Percentiles rank a stretch among this genome's conserved stretches.
These are phyloP conservation scores for Rhizopogon vesiculosus DNA, from an alignment of 768 basidiomycete genomes.

Conservation along the genomic window DNA sequence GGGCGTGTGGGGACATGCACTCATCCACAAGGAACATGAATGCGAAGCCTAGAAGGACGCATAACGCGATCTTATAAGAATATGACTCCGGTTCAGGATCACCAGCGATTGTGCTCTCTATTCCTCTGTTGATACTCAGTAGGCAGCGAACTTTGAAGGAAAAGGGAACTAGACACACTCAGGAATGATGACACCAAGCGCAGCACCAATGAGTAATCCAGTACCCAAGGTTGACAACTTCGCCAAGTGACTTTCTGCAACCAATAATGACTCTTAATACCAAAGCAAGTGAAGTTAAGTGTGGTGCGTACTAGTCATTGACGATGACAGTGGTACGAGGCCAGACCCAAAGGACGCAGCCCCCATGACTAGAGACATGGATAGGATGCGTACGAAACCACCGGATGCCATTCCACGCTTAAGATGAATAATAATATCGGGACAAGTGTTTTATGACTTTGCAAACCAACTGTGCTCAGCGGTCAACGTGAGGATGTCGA, in stretches of 20 bases:
- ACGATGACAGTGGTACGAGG: constrained; percentile 69
- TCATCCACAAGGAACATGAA: constrained; percentile 65
- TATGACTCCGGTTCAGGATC: constrained; percentile 36
- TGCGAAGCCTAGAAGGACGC: constrained; percentile 56
- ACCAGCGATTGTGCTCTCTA: constrained; percentile 52
- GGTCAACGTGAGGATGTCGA: neutral
- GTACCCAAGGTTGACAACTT: constrained; percentile 60
- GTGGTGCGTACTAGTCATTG: constrained; percentile 53
- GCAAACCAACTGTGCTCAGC: neutral
- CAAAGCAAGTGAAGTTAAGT: neutral
- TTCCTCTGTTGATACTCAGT: constrained; percentile 45
- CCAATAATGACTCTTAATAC: constrained; percentile 31
- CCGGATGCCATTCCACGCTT: constrained; percentile 16
- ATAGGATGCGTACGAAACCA: constrained; percentile 16
- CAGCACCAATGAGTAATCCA: constrained; percentile 85
- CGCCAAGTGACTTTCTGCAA: constrained; percentile 40
- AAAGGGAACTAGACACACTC: constrained; percentile 54
- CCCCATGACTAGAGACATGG: constrained; percentile 60
- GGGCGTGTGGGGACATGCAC: constrained; percentile 47
- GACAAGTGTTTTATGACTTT: neutral
- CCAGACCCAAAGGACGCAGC: constrained; percentile 64
- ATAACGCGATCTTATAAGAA: constrained; percentile 52
- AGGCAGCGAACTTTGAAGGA: neutral
- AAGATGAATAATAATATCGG: neutral
- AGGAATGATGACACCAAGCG: constrained; percentile 88